Evolutionary conservation across 352 stramenopile species (phyloP), one percentile per base, ranked within the genome.

Genomic region (Phytophthora colocasiae): DNA sequence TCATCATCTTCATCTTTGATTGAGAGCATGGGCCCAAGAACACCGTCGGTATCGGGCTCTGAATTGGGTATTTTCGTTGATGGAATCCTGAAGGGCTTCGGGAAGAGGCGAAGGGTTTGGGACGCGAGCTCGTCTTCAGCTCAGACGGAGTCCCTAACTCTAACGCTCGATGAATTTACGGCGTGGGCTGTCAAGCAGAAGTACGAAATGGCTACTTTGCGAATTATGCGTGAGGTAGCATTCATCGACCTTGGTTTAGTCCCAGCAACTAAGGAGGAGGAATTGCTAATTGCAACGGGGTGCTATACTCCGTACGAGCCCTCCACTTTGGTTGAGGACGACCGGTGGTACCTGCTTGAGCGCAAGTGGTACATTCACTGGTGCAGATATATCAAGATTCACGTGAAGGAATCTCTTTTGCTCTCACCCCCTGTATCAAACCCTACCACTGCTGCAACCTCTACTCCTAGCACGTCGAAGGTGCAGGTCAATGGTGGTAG

Each of bases 361-460:
- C 83, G 81, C 32, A 94, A 89, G 32, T 96, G 87, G 87, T 96
- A 86, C 62, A 80, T 91, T 26, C 85, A 94, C 45, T 96, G 89
- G 89, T 90, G 78, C 70, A 85, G 89, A 58, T 96, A 93, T 71
- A 81, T 94, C 40, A 90, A 68, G 44, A 76, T 68, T 43, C 63
- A 55, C 39, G 75, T 76, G 52, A 77, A 76, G 36, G 75, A 80
- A 59, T 75, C 61, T 46, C 60, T 71, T 39, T 43, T 41, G 31
- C 67, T 77, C 12, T 70, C 56, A 27, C 57, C 60, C 15, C 48
- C 70, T 29, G 61, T 48, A 38, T 8, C 56, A 19, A 60, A 44
- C 22, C 32, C 66, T 48, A 58, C 57, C 26, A 70, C 60, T 12
- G 47, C 36, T 38, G 54, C 57, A 22, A 67, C 59, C 36, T 68